Conservation (phyloP, 352 stramenopile genomes). For the Phytophthora ohioensis region DNA sequence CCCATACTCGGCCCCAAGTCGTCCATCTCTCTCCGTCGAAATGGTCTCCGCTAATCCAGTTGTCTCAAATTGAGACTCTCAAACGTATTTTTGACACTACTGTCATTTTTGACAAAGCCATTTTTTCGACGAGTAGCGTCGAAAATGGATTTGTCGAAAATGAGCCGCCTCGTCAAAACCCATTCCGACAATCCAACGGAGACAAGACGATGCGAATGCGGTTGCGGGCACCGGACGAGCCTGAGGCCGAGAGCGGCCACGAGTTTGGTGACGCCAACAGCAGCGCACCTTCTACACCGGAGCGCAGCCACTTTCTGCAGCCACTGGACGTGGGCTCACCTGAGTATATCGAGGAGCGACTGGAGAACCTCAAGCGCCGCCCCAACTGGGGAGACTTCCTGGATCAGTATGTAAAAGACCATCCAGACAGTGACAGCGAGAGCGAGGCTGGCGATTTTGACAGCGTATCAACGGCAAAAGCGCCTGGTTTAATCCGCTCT, state of each 20-base stretch:
- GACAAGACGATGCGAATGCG: slow-evolving; percentile 62
- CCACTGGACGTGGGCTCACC: slow-evolving; percentile 78
- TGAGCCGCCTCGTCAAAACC: no score
- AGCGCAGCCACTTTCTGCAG: slow-evolving; percentile 36
- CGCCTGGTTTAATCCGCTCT: slow-evolving; percentile 57
- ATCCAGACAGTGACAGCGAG: slow-evolving; percentile 53
- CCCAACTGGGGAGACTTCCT: slow-evolving; percentile 68
- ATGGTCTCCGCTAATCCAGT: no score
- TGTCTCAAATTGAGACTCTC: no score
- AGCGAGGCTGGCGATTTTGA: slow-evolving; percentile 48
- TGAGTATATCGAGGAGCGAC: slow-evolving; percentile 85
- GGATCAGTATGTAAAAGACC: slow-evolving; percentile 76
- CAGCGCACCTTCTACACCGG: slow-evolving; percentile 24
- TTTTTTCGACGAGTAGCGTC: no score
- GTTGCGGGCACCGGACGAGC: slow-evolving; percentile 71
- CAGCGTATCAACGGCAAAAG: slow-evolving; percentile 5
- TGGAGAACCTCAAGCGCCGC: slow-evolving; percentile 89
- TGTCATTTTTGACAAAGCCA: no score
- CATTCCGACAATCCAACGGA: slow-evolving; percentile 11
- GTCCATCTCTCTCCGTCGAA: slow-evolving; percentile 3
- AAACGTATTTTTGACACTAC: no score
- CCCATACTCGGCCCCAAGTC: slow-evolving; percentile 34
- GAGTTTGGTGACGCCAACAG: slow-evolving; percentile 20
- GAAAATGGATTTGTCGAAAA: no score
- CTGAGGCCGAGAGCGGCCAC: slow-evolving; percentile 48